Percentiles rank a stretch among this genome's conserved stretches.
These are phyloP conservation scores for Vitis hybrid DNA, from an alignment of 177 flowering plant species.

Conservation along the genomic window DNA sequence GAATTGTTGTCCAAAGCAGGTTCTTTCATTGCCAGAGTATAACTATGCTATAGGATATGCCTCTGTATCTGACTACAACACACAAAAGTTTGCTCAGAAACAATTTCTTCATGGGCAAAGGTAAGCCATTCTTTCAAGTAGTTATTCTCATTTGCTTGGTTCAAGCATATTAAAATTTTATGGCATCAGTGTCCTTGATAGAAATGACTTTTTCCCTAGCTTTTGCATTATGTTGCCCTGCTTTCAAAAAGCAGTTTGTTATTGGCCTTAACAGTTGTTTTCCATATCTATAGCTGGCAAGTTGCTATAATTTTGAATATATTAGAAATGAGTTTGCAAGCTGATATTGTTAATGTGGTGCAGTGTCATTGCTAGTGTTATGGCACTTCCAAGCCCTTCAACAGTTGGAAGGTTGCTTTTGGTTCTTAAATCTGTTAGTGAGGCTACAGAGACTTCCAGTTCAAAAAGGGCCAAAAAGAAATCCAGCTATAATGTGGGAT, in stretches of 20 bases:
- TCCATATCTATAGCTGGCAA: no score
- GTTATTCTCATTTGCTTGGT: neutral
- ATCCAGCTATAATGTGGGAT: constrained; percentile 62
- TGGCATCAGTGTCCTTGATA: no score
- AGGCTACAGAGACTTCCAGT: constrained; percentile 52
- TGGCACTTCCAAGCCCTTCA: constrained; percentile 65
- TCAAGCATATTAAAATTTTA: no score
- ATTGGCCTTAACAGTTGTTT: no score
- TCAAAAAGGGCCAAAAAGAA: constrained; percentile 77
- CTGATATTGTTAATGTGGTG: constrained; percentile 13
- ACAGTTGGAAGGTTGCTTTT: constrained; percentile 74
- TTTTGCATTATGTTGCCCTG: neutral
- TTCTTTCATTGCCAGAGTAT: constrained; percentile 76
- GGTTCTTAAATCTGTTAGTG: constrained; percentile 69
- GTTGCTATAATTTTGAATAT: neutral
- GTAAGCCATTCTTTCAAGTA: constrained; percentile 27
- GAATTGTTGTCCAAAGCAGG: constrained; percentile 39
- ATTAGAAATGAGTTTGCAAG: neutral
- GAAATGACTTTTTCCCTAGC: neutral
- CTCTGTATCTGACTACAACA: constrained; percentile 73
- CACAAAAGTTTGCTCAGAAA: constrained; percentile 59
- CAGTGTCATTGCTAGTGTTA: constrained; percentile 75
- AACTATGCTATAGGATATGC: constrained; percentile 73
- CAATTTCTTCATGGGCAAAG: constrained; percentile 71
- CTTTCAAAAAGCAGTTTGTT: neutral